A percentile compares a stretch with the other conserved stretches of the same genome.
These are phyloP conservation scores for Penicillium sp. DNA, from an alignment of 2,329 filamentous ascomycete genomes.

Conservation along the genomic window DNA sequence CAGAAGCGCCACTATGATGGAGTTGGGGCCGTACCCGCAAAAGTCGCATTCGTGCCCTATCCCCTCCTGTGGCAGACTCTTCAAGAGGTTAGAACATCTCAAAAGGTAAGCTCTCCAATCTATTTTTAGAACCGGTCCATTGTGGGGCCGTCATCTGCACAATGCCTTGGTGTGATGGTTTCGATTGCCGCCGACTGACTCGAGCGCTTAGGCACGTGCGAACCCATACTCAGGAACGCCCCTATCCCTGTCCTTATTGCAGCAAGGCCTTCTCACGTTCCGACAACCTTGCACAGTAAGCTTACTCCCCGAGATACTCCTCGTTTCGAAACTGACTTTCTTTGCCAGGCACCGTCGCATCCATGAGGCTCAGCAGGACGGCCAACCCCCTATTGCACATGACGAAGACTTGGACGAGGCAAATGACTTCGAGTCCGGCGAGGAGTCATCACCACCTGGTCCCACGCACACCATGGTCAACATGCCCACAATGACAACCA, in stretches of 20 bases:
- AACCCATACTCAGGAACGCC: constrained; percentile 98
- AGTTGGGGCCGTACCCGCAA: constrained; percentile 90
- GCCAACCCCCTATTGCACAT: constrained; percentile 44
- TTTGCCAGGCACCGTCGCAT: constrained; percentile 62
- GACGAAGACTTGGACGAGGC: constrained; percentile 88
- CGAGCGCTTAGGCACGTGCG: constrained; percentile 77
- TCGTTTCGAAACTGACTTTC: constrained; percentile 35
- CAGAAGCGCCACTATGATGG: constrained; percentile 92
- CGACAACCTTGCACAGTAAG: constrained; percentile 97
- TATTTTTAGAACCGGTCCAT: constrained; percentile 26
- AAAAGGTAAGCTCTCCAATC: constrained; percentile 70
- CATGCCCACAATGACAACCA: constrained; percentile 34
- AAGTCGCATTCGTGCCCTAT: constrained; percentile 99
- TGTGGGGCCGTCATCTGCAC: constrained; percentile 21
- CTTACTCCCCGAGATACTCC: constrained; percentile 12
- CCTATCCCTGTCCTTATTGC: constrained; percentile 95
- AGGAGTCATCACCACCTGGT: constrained; percentile 62
- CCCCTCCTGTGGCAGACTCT: constrained; percentile 90
- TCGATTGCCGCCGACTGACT: constrained; percentile 51
- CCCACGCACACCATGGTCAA: constrained; percentile 31
- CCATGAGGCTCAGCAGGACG: constrained; percentile 69
- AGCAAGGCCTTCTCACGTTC: constrained; percentile 98
- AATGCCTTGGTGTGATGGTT: constrained; percentile 38
- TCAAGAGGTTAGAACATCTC: constrained; percentile 98
- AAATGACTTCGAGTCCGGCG: constrained; percentile 75